phyloP scores from a whole-genome alignment of 768 basidiomycete species.

The Agaricus bisporus region DNA sequence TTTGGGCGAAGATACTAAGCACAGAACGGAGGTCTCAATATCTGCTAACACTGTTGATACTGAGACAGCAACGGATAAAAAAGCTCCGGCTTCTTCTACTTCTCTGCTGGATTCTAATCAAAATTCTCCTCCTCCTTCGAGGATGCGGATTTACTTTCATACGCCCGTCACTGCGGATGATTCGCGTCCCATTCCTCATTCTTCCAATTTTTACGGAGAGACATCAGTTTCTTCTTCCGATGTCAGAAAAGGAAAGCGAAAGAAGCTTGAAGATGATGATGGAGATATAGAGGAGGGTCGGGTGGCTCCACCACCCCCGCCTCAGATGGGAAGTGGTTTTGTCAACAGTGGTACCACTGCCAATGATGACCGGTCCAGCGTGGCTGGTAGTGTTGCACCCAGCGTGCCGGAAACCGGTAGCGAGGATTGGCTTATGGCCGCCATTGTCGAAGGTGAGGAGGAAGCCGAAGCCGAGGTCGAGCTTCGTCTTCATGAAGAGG shows the following conservation, averaged over 20 bases:
- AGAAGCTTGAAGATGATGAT: conserved; percentile 87
- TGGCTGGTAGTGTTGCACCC: conserved; percentile 51
- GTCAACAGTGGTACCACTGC: not conserved
- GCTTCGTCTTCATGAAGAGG: conserved; percentile 28
- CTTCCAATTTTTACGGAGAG: conserved; percentile 40
- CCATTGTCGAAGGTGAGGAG: conserved; percentile 68
- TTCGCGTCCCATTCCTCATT: conserved; percentile 64
- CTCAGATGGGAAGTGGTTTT: conserved; percentile 35
- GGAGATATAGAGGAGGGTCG: conserved; percentile 71
- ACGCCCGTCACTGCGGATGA: conserved; percentile 83
- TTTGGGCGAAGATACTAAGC: conserved; percentile 22
- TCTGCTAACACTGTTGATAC: conserved; percentile 20
- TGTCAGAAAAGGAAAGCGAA: conserved; percentile 75
- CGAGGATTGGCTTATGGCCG: conserved; percentile 90
- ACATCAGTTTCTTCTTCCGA: conserved; percentile 36
- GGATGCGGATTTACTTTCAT: conserved; percentile 90
- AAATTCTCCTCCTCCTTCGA: conserved; percentile 57
- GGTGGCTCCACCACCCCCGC: conserved; percentile 55
- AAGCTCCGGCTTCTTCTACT: conserved; percentile 16
- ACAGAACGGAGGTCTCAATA: conserved; percentile 21
- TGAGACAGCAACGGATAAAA: conserved; percentile 23
- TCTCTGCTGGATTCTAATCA: conserved; percentile 24
- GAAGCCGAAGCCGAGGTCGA: conserved; percentile 42
- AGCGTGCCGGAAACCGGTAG: conserved; percentile 71
- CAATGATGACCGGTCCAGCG: conserved; percentile 52